phyloP scores from a whole-genome alignment of 345 rosid genomes.

The Linum lewisii region DNA sequence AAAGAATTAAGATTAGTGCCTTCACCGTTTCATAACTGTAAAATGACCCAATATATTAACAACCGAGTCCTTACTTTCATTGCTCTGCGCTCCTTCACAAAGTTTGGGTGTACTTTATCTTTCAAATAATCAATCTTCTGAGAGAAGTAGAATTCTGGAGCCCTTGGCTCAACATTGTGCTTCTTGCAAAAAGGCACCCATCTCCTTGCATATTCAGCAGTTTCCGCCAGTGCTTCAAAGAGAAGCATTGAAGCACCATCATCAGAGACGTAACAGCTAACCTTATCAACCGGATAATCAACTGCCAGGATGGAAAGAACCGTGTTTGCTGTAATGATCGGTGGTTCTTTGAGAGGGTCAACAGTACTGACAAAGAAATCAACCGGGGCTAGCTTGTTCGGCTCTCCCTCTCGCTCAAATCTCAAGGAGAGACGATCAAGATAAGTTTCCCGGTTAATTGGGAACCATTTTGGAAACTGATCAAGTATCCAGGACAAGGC shows the following conservation, averaged over 20 bases:
- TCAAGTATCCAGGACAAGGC: slow-evolving; percentile 96
- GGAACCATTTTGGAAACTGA: slow-evolving; percentile 97
- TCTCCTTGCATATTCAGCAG: slow-evolving; percentile 91
- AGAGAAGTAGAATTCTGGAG: slow-evolving; percentile 88
- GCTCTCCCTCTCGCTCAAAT: slow-evolving; percentile 79
- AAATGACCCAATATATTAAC: not conserved
- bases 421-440: slow-evolving; percentile 78
- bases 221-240: slow-evolving; percentile 77
- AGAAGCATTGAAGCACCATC: slow-evolving; percentile 96
- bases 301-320: slow-evolving; percentile 70
- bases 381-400: slow-evolving; percentile 66
- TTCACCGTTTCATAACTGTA: not conserved
- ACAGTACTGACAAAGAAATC: slow-evolving; percentile 87
- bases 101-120: slow-evolving; percentile 83
- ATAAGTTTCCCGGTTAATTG: slow-evolving; percentile 81
- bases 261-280: slow-evolving; percentile 91
- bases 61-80: slow-evolving; percentile 59
- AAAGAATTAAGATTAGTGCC: not conserved
- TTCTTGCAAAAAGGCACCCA: slow-evolving; percentile 97
- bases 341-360: slow-evolving; percentile 98
- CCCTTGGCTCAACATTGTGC: slow-evolving; percentile 76
- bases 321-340: slow-evolving; percentile 90
- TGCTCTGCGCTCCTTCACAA: slow-evolving; percentile 95
- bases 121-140: slow-evolving; percentile 94
- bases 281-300: slow-evolving; percentile 82